A percentile compares a stretch with the other conserved stretches of the same genome.
Conservation (phyloP, 208 protist genomes). For the Leishmania aethiopica region DNA sequence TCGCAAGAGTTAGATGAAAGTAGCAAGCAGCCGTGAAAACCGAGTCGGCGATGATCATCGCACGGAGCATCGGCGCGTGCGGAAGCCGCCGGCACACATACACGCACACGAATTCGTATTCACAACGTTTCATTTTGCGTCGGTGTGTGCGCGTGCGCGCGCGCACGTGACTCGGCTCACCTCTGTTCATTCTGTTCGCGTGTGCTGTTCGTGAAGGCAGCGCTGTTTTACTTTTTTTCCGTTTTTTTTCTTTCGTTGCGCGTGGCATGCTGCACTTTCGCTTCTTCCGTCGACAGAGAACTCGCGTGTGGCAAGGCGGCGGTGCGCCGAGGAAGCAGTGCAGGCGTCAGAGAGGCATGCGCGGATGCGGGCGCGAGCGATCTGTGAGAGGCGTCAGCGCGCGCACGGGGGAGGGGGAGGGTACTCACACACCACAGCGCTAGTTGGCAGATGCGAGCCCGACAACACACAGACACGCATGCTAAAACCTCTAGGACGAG, state of each 20-base stretch:
- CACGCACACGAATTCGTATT: not conserved
- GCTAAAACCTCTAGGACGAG: conserved; percentile 27
- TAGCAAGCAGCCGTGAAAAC: not conserved
- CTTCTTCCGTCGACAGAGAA: not conserved
- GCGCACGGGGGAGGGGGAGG: not conserved
- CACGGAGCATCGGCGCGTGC: not conserved
- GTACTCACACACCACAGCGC: not conserved
- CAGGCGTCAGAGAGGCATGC: not conserved
- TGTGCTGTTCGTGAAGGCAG: not conserved
- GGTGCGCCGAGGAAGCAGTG: not conserved
- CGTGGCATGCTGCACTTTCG: not conserved
- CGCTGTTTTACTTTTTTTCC: not conserved
- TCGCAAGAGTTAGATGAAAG: not conserved
- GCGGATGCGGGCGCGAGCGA: not conserved
- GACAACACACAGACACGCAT: not conserved
- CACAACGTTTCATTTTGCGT: not conserved
- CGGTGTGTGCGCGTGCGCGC: too few species aligned
- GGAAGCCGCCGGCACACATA: not conserved
- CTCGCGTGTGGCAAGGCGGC: not conserved
- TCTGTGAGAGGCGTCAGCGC: not conserved
- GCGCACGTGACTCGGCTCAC: not conserved
- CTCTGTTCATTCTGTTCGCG: not conserved
- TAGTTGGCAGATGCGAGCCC: not conserved
- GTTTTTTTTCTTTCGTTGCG: not conserved
- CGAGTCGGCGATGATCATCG: not conserved